Evolutionary conservation across 2,329 filamentous ascomycete genomes (phyloP).

Genomic region (Phyllosticta capitalensis): DNA sequence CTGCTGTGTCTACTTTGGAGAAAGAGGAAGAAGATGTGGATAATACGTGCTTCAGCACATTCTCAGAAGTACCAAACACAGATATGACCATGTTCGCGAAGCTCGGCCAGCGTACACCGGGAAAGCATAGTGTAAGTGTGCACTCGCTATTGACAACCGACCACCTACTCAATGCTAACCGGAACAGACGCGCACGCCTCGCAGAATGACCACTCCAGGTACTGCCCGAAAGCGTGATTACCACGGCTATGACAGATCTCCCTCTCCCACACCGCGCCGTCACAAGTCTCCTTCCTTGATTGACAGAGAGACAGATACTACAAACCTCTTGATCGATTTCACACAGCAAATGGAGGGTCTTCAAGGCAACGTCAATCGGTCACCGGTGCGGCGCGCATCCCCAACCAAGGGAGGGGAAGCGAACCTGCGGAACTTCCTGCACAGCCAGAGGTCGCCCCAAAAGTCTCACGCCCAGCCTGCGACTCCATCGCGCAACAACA

Average conservation of each 20-base stretch:
- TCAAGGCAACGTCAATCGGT: constrained; percentile 31
- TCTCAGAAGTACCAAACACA: constrained; percentile 68
- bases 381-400: constrained; percentile 33
- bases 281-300: constrained; percentile 34
- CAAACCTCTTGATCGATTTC: constrained; percentile 78
- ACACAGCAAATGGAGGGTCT: constrained; percentile 64
- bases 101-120: constrained; percentile 48
- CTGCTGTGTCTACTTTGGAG: constrained; percentile 15
- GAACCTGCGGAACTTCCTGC: constrained; percentile 35
- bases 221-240: constrained; percentile 37
- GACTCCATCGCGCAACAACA: constrained; percentile 39
- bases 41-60: constrained; percentile 72
- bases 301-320: constrained; percentile 44
- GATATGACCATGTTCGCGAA: constrained; percentile 77
- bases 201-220: constrained; percentile 34
- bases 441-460: constrained; percentile 33
- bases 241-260: constrained; percentile 29
- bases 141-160: not conserved
- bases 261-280: constrained; percentile 45
- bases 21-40: constrained; percentile 35
- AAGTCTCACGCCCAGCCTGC: constrained; percentile 32
- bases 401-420: constrained; percentile 44
- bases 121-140: constrained; percentile 23
- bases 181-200: constrained; percentile 10
- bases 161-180: not conserved